A percentile compares a stretch with the other conserved stretches of the same genome.
phyloP scores from a whole-genome alignment of 108 stramenopile species.

The Nitzschia sp. region DNA sequence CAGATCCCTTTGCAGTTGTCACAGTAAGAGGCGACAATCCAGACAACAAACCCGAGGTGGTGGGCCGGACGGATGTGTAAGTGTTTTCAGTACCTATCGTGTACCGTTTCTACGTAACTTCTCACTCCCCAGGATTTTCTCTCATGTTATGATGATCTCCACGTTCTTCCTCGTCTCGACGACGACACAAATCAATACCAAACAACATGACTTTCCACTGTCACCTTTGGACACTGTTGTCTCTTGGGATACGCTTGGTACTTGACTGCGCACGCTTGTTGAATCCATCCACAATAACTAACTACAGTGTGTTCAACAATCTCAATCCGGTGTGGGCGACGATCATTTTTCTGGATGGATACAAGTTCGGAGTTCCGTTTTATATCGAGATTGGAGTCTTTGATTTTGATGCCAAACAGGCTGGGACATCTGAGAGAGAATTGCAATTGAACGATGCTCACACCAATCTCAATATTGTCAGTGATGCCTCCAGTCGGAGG shows the following conservation, averaged over 20 bases:
- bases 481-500: constrained; percentile 27
- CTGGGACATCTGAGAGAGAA: constrained; percentile 40
- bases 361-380: constrained; percentile 57
- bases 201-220: not conserved
- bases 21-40: constrained; percentile 52
- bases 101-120: too few species aligned
- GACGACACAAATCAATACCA: not conserved
- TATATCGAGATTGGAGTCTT: constrained; percentile 63
- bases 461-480: constrained; percentile 34
- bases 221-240: not conserved
- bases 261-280: not conserved
- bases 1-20: constrained; percentile 80
- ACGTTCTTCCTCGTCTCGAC: too few species aligned
- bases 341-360: constrained; percentile 52
- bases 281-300: not conserved
- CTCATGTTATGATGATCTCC: too few species aligned
- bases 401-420: constrained; percentile 50
- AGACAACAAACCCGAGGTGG: constrained; percentile 47
- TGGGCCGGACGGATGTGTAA: constrained; percentile 64
- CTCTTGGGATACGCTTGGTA: not conserved
- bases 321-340: constrained; percentile 49
- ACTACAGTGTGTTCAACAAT: constrained; percentile 48
- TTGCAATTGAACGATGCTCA: constrained; percentile 43
- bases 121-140: too few species aligned
- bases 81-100: constrained; percentile 7